These are phyloP conservation scores for Aspergillus glaucus DNA, from an alignment of 2,329 filamentous ascomycete genomes.

Conservation along the genomic window DNA sequence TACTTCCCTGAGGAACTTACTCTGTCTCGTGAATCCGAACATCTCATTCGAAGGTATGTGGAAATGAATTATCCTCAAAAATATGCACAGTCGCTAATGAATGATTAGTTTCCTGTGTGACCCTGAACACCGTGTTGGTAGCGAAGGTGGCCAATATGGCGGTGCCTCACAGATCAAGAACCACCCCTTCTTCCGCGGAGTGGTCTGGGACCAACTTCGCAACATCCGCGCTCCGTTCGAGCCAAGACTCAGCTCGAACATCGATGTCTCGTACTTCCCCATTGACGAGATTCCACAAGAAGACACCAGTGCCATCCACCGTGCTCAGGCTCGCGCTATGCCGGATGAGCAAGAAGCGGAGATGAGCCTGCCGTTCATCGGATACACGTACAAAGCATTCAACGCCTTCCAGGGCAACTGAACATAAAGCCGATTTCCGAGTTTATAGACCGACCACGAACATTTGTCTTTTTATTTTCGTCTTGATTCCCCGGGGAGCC, in stretches of 20 bases:
- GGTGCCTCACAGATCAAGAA: conserved; percentile 88
- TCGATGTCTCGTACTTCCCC: conserved; percentile 97
- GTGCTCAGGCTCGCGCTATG: conserved; percentile 71
- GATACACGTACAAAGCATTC: conserved; percentile 97
- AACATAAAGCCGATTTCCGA: conserved; percentile 14
- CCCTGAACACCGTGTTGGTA: conserved; percentile 82
- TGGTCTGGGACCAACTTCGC: conserved; percentile 88
- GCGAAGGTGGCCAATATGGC: conserved; percentile 51
- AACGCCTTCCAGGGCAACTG: conserved; percentile 53
- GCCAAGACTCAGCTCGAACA: conserved; percentile 83
- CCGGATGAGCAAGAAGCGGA: conserved; percentile 77
- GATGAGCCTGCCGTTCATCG: conserved; percentile 93
- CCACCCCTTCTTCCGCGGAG: conserved; percentile 93
- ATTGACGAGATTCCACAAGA: conserved; percentile 98
- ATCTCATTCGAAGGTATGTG: conserved; percentile 79
- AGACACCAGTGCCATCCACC: conserved; percentile 80
- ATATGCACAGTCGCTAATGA: conserved; percentile 18
- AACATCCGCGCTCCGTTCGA: conserved; percentile 94
- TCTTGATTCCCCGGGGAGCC: conserved; percentile 10
- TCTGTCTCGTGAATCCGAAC: conserved; percentile 80
- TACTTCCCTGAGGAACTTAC: conserved; percentile 96
- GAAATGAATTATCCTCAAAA: not conserved
- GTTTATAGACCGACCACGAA: conserved; percentile 11
- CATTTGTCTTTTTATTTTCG: not conserved
- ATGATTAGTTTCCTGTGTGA: conserved; percentile 77